A percentile compares a stretch with the other conserved stretches of the same genome.
Evolutionary conservation across 2,329 filamentous ascomycete species (phyloP).

Genomic region (Hypoxylon sp.): DNA sequence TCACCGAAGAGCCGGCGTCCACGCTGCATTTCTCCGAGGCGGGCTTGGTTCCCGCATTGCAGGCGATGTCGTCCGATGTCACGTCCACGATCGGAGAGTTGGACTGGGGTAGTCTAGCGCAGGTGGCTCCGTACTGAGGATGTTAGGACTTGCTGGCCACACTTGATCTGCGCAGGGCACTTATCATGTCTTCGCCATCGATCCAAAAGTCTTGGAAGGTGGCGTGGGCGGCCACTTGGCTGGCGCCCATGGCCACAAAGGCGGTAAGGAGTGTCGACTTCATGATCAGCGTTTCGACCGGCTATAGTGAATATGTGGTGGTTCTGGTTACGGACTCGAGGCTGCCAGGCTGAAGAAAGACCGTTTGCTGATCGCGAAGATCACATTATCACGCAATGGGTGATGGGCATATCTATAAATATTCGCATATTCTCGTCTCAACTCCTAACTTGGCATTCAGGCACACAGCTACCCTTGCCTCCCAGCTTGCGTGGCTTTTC

Average conservation of each 20-base stretch:
- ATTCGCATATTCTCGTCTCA: neutral
- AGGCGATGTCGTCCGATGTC: conserved; percentile 51
- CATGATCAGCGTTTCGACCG: conserved; percentile 41
- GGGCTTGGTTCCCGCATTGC: conserved; percentile 50
- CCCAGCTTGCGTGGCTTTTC: neutral
- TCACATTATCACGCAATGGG: neutral
- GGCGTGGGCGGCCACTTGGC: conserved; percentile 55
- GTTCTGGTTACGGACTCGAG: conserved; percentile 15
- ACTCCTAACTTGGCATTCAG: neutral
- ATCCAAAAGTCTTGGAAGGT: conserved; percentile 62
- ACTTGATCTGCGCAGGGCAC: conserved; percentile 1
- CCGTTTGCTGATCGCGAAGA: conserved; percentile 19
- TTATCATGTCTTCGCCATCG: conserved; percentile 51
- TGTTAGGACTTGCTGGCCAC: conserved; percentile 33
- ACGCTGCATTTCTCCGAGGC: conserved; percentile 55
- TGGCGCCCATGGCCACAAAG: conserved; percentile 46
- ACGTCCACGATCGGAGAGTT: conserved; percentile 61
- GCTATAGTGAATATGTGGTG: neutral
- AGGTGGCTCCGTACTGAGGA: conserved; percentile 48
- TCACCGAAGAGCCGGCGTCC: conserved; percentile 57
- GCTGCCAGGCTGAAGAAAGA: conserved; percentile 16
- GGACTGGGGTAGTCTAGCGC: conserved; percentile 56
- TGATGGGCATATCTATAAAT: conserved; percentile 11
- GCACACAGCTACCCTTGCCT: too few species aligned
- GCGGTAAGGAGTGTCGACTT: conserved; percentile 46